Evolutionary conservation across 768 basidiomycete species (phyloP).

Genomic region (Boletales sp.): DNA sequence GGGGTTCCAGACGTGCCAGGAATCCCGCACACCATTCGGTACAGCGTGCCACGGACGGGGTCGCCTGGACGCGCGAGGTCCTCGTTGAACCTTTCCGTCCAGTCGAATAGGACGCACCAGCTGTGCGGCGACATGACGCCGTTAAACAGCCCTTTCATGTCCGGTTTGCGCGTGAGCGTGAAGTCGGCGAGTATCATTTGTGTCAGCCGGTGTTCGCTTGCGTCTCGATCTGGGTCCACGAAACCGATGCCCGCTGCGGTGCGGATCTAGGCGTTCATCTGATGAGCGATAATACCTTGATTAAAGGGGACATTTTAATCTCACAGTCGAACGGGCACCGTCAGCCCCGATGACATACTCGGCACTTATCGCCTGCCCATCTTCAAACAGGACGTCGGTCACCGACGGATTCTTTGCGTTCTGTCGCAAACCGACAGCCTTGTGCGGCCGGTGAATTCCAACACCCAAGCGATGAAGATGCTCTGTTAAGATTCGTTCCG

Average conservation of each 20-base stretch:
- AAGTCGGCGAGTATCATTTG: slow-evolving; percentile 38
- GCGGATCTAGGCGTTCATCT: slow-evolving; percentile 34
- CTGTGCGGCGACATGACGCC: slow-evolving; percentile 25
- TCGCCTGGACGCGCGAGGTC: slow-evolving; percentile 9
- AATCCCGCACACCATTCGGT: slow-evolving; percentile 39
- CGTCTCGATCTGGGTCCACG: slow-evolving; percentile 35
- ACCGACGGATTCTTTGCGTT: slow-evolving; percentile 24
- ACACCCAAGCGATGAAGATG: slow-evolving; percentile 30
- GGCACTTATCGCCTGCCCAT: slow-evolving; percentile 37
- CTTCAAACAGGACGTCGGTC: slow-evolving; percentile 42
- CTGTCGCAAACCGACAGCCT: slow-evolving; percentile 34
- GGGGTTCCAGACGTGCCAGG: slow-evolving; percentile 30
- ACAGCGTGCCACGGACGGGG: slow-evolving; percentile 16
- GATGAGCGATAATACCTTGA: background rate
- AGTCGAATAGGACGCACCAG: slow-evolving; percentile 32
- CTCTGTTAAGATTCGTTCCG: slow-evolving; percentile 38
- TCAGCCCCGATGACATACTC: slow-evolving; percentile 49
- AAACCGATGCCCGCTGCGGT: slow-evolving; percentile 29
- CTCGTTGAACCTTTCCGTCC: slow-evolving; percentile 28
- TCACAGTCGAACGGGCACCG: slow-evolving; percentile 42
- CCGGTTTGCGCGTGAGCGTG: slow-evolving; percentile 21
- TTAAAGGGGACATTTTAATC: slow-evolving; percentile 2
- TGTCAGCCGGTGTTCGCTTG: slow-evolving; percentile 8
- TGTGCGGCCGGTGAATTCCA: slow-evolving; percentile 34
- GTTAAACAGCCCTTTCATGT: slow-evolving; percentile 8